Base-by-base conservation (phyloP, 2,329 filamentous ascomycete species). In the Nothomitra cinnamomea region DNA sequence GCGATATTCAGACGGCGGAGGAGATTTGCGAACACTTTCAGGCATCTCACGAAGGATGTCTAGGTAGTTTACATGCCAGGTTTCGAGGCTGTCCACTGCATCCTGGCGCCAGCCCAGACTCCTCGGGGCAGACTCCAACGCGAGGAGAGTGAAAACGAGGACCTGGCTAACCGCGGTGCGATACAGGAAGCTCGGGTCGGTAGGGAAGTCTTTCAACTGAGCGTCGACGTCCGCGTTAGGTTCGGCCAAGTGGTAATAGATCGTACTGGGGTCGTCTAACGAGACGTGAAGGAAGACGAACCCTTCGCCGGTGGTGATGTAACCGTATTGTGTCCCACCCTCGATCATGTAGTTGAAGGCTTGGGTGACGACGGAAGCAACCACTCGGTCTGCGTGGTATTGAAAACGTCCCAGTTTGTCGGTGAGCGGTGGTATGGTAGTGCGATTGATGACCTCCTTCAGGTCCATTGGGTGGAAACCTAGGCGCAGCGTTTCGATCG, bases 291-390 rank as follows among this genome's bases (percentile, higher is more conserved):
- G 63, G 54, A 72, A 73, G 28, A 73, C 66, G 47, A 67, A 67
- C 2, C 66, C 64, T 58, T 74, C 67, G 24, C 69, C 67, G 1
- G 67, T 74, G 15, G 63, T 66, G 38, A 75, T 53, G 22, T 65
- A 62, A 13, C 72, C 65, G 56, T 71, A 72, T 53, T 70, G 65
- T 4, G 73, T 62, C 0, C 73, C 69, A 15, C 61, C 62, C 51
- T 69, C 58, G 10, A 76, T 66, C 66, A 77, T 77, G 59, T 75
- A 74, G 36, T 71, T 66, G 58, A 71, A 76, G 0, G 66, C 69
- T 60, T 76, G 68, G 3, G 69, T 70, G 38, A 76, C 60, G 12
- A 72, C 67, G 22, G 71, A 66, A 8, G 66, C 64, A 0, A 68
- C 61, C 3, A 71, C 62, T 17, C 15, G 3, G 2, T 51, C 49